Evolutionary conservation across 208 protist genomes (phyloP), one percentile per base, ranked within the genome.

Genomic region (Leishmania aethiopica): DNA sequence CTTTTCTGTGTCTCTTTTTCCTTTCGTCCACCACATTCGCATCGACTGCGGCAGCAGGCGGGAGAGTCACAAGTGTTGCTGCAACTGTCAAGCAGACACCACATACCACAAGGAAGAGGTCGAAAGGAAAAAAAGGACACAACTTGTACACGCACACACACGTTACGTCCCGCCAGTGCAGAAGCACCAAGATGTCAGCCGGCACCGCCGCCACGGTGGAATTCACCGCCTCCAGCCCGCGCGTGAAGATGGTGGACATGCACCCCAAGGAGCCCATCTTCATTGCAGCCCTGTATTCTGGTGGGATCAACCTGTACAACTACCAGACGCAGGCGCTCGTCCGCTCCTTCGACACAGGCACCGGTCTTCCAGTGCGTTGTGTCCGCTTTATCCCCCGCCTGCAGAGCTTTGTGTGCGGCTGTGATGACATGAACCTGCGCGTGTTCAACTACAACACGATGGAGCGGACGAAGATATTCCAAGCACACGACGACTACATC

Each of bases 371-470:
- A 37, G 96, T 99, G 28, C 94, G 99, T 37, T 96, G 96, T 51
- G 98, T 94, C 11, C 94, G 97, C 53, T 99, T 99, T 86, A 99
- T 99, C 76, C 86, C 96, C 13, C 89, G 98, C 11, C 98, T 99
- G 89, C 95, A 99, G 83, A 99, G 98, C 86, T 97, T 99, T 73
- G 89, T 99, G 28, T 97, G 95, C 60, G 99, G 99, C 60, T 90
- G 97, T 5, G 99, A 99, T 85, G 99, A 99, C 83, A 96, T 95
- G 88, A 81, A 94, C 62, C 79, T 99, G 51, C 93, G 98, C 42
- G 97, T 99, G 62, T 99, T 98, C 91, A 99, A 99, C 91, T 99
- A 99, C 93, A 99, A 99, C 93, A 99, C 99, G 32, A 99, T 99
- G 94, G 98, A 99, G 86, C 99, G 98, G 83, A 97, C 99, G 32